Percentiles rank a stretch among this genome's conserved stretches.
phyloP scores from a whole-genome alignment of 2,329 filamentous ascomycete genomes.

The Neofusicoccum kwambonambiense region DNA sequence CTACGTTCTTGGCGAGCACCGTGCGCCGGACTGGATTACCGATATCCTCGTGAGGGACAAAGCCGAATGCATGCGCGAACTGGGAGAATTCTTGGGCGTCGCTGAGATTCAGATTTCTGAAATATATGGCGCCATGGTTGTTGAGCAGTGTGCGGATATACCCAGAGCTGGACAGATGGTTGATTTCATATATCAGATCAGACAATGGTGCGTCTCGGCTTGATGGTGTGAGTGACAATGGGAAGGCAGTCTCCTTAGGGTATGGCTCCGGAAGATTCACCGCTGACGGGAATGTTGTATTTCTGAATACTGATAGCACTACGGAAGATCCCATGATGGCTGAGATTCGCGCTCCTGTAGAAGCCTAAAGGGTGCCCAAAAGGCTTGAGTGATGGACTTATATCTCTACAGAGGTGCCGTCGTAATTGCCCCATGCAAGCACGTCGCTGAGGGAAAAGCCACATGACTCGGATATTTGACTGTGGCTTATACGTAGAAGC shows the following conservation, averaged over 20 bases:
- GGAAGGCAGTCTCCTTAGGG: constrained; percentile 2
- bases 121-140: constrained; percentile 21
- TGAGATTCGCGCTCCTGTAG: not conserved
- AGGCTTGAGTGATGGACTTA: not conserved
- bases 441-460: not conserved
- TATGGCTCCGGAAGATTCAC: constrained; percentile 16
- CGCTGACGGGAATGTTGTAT: constrained; percentile 7
- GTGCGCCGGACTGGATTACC: constrained; percentile 20
- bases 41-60: constrained; percentile 21
- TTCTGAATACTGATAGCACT: not conserved
- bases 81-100: constrained; percentile 19
- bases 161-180: not conserved
- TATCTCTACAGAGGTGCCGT: not conserved
- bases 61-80: constrained; percentile 21
- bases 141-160: constrained; percentile 18
- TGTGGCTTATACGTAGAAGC: not conserved
- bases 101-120: constrained; percentile 15
- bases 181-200: constrained; percentile 2
- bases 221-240: not conserved
- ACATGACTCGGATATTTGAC: too few species aligned
- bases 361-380: too few species aligned
- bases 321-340: not conserved
- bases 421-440: not conserved
- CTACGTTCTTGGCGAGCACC: constrained; percentile 18
- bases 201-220: not conserved